Base-by-base conservation (phyloP, 192 early-diverging fungal genomes). In the Podila epigama region DNA sequence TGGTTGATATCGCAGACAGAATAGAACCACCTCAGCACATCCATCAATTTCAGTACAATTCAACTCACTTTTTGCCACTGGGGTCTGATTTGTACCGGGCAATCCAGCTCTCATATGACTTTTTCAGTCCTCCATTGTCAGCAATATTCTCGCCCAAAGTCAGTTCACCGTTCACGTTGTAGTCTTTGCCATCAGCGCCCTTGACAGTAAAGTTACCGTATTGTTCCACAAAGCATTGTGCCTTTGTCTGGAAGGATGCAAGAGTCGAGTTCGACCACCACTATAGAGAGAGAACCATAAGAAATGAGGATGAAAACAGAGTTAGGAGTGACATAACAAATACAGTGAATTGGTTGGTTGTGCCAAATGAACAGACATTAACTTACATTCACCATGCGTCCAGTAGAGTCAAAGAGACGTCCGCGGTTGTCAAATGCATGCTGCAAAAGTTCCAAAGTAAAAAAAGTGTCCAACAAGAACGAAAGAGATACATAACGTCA, bases 381-480 rank as follows among this genome's bases (percentile, higher is more conserved):
- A 35, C 62, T 55, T 77, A 81, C 80, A 28, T 81, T 64, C 4
- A 29, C 39, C 51, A 83, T 58, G 2, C 66, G 72, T 18, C 92
- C 92, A 4, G 80, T 50, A 0, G 60, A 61, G 73, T 92, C 84
- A 54, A 83, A 87, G 55, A 81, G 55, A 54, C 81, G 80, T 15
- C 92, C 92, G 1, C 31, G 63, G 41, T 81, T 69, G 65, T 92
- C 92, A 65, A 92, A 93, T 11, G 80, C 92, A 58, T 93, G 92
- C 70, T 72, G n/a, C 25, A 53, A 12, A 20, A 22, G 3, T 39
- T 72, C 31, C 32, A 56, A 22, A 66, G 22, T 39, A 39, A 69
- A 20, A 32, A 16, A 5, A 8, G 33, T 16, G 15, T 50, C 11
- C 36, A 51, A 58, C 42, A 42, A 20, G 28, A 20, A 22, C 27